Conservation (phyloP, 2,329 filamentous ascomycete genomes). For the Fusarium illudens region DNA sequence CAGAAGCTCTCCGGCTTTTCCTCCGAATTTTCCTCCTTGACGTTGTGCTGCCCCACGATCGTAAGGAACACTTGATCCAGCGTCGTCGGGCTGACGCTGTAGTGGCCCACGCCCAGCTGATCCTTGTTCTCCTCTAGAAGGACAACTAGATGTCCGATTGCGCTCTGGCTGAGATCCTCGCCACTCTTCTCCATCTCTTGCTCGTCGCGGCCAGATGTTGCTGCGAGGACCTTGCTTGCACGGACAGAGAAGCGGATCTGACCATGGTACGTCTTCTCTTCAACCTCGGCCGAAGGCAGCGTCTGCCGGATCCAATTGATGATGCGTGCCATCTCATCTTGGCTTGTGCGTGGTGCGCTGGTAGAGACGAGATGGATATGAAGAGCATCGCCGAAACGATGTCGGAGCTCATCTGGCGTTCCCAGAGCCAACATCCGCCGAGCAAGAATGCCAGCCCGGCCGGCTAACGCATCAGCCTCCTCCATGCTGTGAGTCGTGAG, state of each 20-base stretch:
- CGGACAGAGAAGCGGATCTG: slow-evolving; percentile 87
- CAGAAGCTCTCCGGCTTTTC: slow-evolving; percentile 42
- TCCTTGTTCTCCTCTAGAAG: slow-evolving; percentile 76
- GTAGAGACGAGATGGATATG: slow-evolving; percentile 83
- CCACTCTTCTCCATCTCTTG: slow-evolving; percentile 36
- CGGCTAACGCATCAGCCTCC: slow-evolving; percentile 88
- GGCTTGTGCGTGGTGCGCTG: slow-evolving; percentile 75
- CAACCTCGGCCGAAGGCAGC: slow-evolving; percentile 73
- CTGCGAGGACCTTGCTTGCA: slow-evolving; percentile 51
- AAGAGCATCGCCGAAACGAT: slow-evolving; percentile 78
- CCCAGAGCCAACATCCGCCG: slow-evolving; percentile 86
- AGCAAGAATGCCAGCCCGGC: slow-evolving; percentile 85
- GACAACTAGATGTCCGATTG: slow-evolving; percentile 75
- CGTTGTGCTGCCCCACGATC: slow-evolving; percentile 82
- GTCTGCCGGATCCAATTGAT: slow-evolving; percentile 69
- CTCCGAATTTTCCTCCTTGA: slow-evolving; percentile 75
- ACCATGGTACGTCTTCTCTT: slow-evolving; percentile 81
- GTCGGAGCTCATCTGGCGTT: slow-evolving; percentile 74
- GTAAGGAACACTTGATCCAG: slow-evolving; percentile 90
- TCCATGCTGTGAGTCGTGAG: slow-evolving; percentile 96
- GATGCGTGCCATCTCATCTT: slow-evolving; percentile 72
- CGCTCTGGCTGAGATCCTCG: slow-evolving; percentile 51
- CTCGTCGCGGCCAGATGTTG: slow-evolving; percentile 31
- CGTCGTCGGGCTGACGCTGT: slow-evolving; percentile 85
- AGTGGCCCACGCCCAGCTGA: slow-evolving; percentile 79